Evolutionary conservation across 2,329 filamentous ascomycete genomes (phyloP), one percentile per base, ranked within the genome.

Genomic region (Cladorrhinum sp.): DNA sequence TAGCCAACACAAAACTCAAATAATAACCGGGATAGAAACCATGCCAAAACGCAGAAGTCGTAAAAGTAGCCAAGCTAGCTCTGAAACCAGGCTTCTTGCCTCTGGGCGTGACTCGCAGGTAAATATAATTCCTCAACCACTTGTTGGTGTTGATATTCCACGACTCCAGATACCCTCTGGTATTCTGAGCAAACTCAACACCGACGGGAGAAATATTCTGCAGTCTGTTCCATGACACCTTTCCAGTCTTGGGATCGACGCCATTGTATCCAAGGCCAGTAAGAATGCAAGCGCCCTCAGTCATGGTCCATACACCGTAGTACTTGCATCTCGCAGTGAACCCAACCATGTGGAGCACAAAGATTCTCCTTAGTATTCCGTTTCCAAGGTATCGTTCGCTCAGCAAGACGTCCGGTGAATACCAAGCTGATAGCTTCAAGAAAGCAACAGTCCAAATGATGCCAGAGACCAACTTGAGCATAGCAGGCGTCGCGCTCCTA

Each of bases 81-180:
- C 93, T 84, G 79, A 99, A 99, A 1, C 95, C 95, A 9, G 95
- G 95, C 75, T 98, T 99, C 80, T 92, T 95, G 57, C 95, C 95
- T 68, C 90, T 90, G 0, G 95, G 95, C 0, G 95, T 99, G 2
- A 99, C 95, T 23, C 95, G 88, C 52, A 99, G 82, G 72, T 98
- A 99, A 67, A 99, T 83, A 72, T 97, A 99, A 75, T 98, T 96
- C 51, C 93, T 86, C 63, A 99, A 79, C 95, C 95, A 99, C 70
- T 91, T 86, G 74, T 97, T 99, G 12, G 95, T 99, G 76, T 98
- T 98, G 79, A 97, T 96, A 75, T 99, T 99, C 95, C 95, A 99
- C 70, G 86, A 90, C 53, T 88, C 93, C 2, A 99, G 82, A 69
- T 95, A 98, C 1, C 86, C 92, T 57, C 93, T 87, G n/a, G 91